phyloP scores from a whole-genome alignment of 495 filamentous ascomycete species.

The Cetradonia linearis region DNA sequence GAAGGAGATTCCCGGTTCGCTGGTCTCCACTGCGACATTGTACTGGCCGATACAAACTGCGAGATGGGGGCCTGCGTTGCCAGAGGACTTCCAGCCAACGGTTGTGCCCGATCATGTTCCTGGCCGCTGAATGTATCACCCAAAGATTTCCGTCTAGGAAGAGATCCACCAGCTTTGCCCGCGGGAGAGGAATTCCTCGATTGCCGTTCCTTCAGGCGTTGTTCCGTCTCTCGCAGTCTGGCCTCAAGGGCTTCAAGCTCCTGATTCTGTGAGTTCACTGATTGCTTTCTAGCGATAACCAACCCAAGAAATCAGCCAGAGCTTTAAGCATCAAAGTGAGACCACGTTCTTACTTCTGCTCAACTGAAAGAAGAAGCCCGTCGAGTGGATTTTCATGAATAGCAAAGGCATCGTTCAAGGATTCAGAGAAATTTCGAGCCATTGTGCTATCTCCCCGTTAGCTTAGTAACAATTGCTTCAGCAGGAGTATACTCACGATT shows the following conservation, averaged over 20 bases:
- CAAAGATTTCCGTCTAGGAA: constrained; percentile 12
- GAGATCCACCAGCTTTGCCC: constrained; percentile 10
- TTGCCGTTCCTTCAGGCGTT: constrained; percentile 52
- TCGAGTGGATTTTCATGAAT: constrained; percentile 64
- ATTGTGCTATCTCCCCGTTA: constrained; percentile 52
- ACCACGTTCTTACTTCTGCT: constrained; percentile 61
- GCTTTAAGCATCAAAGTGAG: neutral
- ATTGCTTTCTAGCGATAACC: constrained; percentile 39
- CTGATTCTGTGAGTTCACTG: constrained; percentile 65
- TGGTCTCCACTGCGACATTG: constrained; percentile 20
- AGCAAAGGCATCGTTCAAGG: constrained; percentile 80
- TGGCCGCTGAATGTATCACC: constrained; percentile 11
- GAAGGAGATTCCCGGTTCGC: neutral
- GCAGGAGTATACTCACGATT: constrained; percentile 55
- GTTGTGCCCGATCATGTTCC: constrained; percentile 3
- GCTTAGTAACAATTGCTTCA: neutral
- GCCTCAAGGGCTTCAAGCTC: constrained; percentile 82
- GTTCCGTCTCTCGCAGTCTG: constrained; percentile 73
- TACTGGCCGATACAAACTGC: constrained; percentile 13
- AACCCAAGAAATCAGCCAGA: neutral
- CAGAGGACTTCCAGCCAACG: constrained; percentile 12
- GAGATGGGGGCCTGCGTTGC: constrained; percentile 7
- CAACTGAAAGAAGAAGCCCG: constrained; percentile 63
- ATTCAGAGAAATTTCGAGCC: constrained; percentile 74
- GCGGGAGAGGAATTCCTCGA: constrained; percentile 22